Percentiles rank a stretch among this genome's conserved stretches.
Evolutionary conservation across 352 stramenopile genomes (phyloP).

Genomic region (Aphanomyces invadans): DNA sequence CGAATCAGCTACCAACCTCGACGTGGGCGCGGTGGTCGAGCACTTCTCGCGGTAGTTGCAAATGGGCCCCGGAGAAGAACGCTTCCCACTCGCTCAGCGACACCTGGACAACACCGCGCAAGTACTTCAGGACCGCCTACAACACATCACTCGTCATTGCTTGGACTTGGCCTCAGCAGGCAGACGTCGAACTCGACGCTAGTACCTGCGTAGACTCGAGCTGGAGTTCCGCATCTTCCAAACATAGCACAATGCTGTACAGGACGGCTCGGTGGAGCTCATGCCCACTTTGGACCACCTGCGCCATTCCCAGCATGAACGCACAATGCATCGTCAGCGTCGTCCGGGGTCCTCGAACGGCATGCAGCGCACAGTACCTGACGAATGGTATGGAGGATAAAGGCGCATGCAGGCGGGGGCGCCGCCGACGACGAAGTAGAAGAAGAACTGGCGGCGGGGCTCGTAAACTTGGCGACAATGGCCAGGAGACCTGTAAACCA

Average conservation of each 20-base stretch:
- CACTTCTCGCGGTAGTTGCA: constrained; percentile 34
- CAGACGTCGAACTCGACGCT: no score
- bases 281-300: constrained; percentile 35
- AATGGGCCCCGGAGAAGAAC: constrained; percentile 36
- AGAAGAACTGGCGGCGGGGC: no score
- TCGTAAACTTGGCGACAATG: constrained; percentile 31
- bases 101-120: constrained; percentile 36
- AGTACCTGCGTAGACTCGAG: constrained; percentile 17
- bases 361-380: constrained; percentile 12
- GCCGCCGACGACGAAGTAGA: not conserved
- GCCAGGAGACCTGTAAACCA: constrained; percentile 55
- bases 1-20: constrained; percentile 13
- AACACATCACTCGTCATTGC: no score
- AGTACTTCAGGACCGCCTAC: constrained; percentile 45
- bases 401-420: constrained; percentile 38
- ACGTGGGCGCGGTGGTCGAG: constrained; percentile 29
- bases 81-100: constrained; percentile 34
- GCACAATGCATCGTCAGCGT: not conserved
- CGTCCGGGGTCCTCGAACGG: not conserved
- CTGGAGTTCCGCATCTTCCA: constrained; percentile 42
- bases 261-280: constrained; percentile 37
- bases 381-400: constrained; percentile 47
- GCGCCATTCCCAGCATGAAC: no score
- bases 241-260: constrained; percentile 35
- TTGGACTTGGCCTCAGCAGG: no score